Evolutionary conservation across 805 yeast genomes (phyloP).

Genomic region (Pichia exigua): DNA sequence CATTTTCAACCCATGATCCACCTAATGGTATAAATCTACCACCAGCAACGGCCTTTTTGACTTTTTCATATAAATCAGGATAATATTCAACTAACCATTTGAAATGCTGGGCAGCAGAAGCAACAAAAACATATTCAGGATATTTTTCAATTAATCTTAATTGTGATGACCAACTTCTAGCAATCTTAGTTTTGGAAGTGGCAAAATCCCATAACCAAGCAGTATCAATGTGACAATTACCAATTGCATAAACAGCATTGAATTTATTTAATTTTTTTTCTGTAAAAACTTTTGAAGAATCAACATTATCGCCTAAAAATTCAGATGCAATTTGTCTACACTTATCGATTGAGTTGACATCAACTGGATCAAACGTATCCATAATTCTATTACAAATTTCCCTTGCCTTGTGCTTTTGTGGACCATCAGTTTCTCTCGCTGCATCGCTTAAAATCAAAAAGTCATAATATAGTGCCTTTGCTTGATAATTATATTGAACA

Average conservation of each 20-base stretch:
- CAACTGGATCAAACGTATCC: constrained; percentile 71
- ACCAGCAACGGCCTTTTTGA: constrained; percentile 57
- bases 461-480: constrained; percentile 70
- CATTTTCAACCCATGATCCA: constrained; percentile 98
- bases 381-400: constrained; percentile 74
- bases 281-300: constrained; percentile 57
- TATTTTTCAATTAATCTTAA: constrained; percentile 73
- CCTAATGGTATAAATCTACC: constrained; percentile 87
- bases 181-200: constrained; percentile 86
- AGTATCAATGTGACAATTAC: constrained; percentile 95
- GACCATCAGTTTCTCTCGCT: constrained; percentile 74
- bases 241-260: constrained; percentile 72
- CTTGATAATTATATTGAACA: constrained; percentile 72
- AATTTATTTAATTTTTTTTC: constrained; percentile 29
- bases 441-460: constrained; percentile 88
- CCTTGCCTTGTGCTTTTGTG: constrained; percentile 81
- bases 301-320: constrained; percentile 58
- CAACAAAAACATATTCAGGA: constrained; percentile 90
- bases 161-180: constrained; percentile 94
- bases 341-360: constrained; percentile 44
- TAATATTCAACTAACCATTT: constrained; percentile 86
- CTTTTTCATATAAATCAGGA: constrained; percentile 63
- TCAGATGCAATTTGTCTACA: constrained; percentile 62
- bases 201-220: constrained; percentile 99
- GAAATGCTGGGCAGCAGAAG: constrained; percentile 94